A percentile compares a stretch with the other conserved stretches of the same genome.
phyloP scores from a whole-genome alignment of 2,329 filamentous ascomycete genomes.

The Coleophoma eucalyptorum region DNA sequence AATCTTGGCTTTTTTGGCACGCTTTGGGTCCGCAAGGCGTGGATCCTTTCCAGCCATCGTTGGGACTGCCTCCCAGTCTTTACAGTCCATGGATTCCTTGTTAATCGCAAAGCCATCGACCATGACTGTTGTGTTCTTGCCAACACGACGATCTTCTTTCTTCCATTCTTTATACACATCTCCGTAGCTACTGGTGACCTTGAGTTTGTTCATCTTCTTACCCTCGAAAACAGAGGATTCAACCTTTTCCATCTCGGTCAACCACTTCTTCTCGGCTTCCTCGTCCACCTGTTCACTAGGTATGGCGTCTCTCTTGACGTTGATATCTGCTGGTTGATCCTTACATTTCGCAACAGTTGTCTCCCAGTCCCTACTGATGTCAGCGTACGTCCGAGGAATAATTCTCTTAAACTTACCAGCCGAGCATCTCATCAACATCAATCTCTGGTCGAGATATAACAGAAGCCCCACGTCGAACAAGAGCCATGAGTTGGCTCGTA shows the following conservation, averaged over 20 bases:
- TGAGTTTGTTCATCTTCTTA: conserved; percentile 38
- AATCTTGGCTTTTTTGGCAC: conserved; percentile 42
- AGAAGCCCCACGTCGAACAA: conserved; percentile 50
- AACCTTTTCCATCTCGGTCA: conserved; percentile 51
- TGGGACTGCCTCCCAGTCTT: conserved; percentile 52
- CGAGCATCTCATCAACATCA: conserved; percentile 50
- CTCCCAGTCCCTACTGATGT: conserved; percentile 38
- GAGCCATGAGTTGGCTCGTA: conserved; percentile 46
- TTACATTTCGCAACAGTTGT: conserved; percentile 50
- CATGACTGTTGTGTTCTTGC: conserved; percentile 55
- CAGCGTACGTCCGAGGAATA: too few species aligned
- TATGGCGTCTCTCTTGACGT: conserved; percentile 28
- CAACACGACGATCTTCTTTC: conserved; percentile 44
- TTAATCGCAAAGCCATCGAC: conserved; percentile 50
- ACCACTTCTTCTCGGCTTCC: conserved; percentile 50
- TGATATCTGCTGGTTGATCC: conserved; percentile 41
- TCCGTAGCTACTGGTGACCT: conserved; percentile 23
- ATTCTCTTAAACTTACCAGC: conserved; percentile 30
- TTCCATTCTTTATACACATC: conserved; percentile 34
- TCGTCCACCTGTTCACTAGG: conserved; percentile 30
- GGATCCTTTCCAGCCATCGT: conserved; percentile 52
- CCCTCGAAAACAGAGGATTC: conserved; percentile 55
- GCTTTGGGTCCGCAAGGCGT: conserved; percentile 42
- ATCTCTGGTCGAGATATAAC: conserved; percentile 47
- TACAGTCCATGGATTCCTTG: conserved; percentile 50